Evolutionary conservation across 1,284 basidiomycete genomes (phyloP).

Genomic region (Fomitopsis betulina): DNA sequence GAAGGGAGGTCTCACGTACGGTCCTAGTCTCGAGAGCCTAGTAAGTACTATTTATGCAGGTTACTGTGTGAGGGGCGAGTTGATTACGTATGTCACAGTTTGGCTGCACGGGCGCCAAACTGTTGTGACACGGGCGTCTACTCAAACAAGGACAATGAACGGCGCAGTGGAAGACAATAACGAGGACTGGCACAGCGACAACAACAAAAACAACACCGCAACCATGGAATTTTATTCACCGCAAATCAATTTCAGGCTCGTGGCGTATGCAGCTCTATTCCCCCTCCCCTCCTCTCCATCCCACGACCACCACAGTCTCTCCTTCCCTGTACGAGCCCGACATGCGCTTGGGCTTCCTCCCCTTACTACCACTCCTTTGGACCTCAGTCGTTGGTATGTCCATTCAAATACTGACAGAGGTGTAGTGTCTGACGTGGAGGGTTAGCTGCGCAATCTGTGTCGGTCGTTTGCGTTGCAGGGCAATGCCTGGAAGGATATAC

Average conservation of each 20-base stretch:
- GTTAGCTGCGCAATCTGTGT: constrained; percentile 49
- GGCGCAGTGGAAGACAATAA: neutral
- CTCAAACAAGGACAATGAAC: constrained; percentile 6
- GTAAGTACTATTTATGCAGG: too few species aligned
- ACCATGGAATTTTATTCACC: constrained; percentile 23
- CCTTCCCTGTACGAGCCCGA: constrained; percentile 24
- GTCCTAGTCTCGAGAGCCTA: too few species aligned
- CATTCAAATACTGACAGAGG: neutral
- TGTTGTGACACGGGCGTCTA: neutral
- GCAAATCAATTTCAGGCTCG: constrained; percentile 16
- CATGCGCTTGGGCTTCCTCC: constrained; percentile 44
- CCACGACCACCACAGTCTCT: constrained; percentile 18
- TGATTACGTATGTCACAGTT: too few species aligned
- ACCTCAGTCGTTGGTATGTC: constrained; percentile 44
- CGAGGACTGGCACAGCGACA: constrained; percentile 13
- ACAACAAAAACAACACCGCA: constrained; percentile 18
- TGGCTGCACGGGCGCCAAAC: neutral
- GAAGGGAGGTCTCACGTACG: too few species aligned
- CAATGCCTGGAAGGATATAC: constrained; percentile 75
- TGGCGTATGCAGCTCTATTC: neutral
- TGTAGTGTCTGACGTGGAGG: constrained; percentile 10
- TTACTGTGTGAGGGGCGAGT: too few species aligned
- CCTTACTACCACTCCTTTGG: constrained; percentile 36
- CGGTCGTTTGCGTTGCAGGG: constrained; percentile 75
- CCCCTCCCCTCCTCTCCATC: constrained; percentile 15